These are phyloP conservation scores for Ganoderma meredithae DNA, from an alignment of 1,284 basidiomycete genomes.

Conservation along the genomic window DNA sequence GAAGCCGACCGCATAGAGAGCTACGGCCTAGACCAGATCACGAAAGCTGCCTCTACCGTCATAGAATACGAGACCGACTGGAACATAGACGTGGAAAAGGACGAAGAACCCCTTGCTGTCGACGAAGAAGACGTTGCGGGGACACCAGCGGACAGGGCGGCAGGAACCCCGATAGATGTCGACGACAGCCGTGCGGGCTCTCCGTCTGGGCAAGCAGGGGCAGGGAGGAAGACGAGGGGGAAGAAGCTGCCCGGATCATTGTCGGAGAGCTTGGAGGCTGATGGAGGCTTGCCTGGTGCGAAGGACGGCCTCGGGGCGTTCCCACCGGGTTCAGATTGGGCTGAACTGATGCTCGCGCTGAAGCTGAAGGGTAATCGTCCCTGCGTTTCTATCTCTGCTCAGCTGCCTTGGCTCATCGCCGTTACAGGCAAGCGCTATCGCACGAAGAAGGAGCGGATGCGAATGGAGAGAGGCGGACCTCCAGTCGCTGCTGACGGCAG, in stretches of 20 bases:
- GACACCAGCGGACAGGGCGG: constrained; percentile 23
- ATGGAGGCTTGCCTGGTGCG: constrained; percentile 75
- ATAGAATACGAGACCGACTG: constrained; percentile 84
- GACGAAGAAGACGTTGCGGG: constrained; percentile 47
- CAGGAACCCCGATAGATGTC: constrained; percentile 40
- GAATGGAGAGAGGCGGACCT: constrained; percentile 76
- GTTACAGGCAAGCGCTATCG: constrained; percentile 72
- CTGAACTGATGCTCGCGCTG: constrained; percentile 69
- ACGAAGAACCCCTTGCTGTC: constrained; percentile 63
- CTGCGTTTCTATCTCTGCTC: not conserved
- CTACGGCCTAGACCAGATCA: constrained; percentile 76
- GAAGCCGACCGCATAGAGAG: constrained; percentile 75
- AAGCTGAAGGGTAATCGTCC: constrained; percentile 69
- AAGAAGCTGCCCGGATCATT: constrained; percentile 43
- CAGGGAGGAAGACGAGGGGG: constrained; percentile 26
- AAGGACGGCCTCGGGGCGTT: constrained; percentile 78
- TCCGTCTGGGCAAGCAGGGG: constrained; percentile 35
- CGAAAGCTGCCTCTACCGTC: constrained; percentile 70
- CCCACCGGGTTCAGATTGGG: constrained; percentile 71
- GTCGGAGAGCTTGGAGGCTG: constrained; percentile 66
- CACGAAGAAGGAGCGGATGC: constrained; percentile 79
- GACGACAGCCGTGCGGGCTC: constrained; percentile 41
- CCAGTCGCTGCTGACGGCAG: constrained; percentile 74
- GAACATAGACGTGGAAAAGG: constrained; percentile 81
- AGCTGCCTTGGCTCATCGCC: not conserved